Evolutionary conservation across 2,329 filamentous ascomycete species (phyloP).

Genomic region (Aspergillus melleus): DNA sequence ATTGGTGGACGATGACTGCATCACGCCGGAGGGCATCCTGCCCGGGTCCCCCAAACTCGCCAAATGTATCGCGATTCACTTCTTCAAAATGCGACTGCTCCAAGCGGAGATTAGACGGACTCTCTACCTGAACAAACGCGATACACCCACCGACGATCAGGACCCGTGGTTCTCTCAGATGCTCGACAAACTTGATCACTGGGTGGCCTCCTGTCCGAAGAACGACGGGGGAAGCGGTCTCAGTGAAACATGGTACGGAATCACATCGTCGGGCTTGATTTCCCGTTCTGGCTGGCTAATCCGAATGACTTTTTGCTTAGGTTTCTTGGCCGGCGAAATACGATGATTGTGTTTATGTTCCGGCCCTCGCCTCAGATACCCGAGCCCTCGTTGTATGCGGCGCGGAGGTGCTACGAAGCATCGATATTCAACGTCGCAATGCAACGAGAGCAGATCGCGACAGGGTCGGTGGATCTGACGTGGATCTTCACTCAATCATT

Average conservation of each 20-base stretch:
- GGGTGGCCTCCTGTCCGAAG: conserved; percentile 75
- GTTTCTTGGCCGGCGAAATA: conserved; percentile 72
- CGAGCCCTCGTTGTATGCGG: conserved; percentile 76
- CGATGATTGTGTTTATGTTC: conserved; percentile 84
- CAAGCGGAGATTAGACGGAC: conserved; percentile 85
- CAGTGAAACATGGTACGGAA: conserved; percentile 74
- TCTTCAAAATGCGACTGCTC: conserved; percentile 84
- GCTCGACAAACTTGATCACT: conserved; percentile 73
- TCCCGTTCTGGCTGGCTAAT: background rate
- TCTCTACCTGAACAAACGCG: conserved; percentile 80
- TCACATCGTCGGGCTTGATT: conserved; percentile 5
- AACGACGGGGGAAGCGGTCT: conserved; percentile 68
- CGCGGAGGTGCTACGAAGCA: conserved; percentile 78
- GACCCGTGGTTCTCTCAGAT: conserved; percentile 87
- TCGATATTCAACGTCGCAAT: conserved; percentile 79
- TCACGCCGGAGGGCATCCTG: conserved; percentile 73
- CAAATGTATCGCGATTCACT: conserved; percentile 88
- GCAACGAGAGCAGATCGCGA: conserved; percentile 76
- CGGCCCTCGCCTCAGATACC: conserved; percentile 91
- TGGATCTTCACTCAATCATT: conserved; percentile 91
- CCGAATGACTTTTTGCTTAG: conserved; percentile 31
- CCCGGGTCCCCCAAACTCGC: conserved; percentile 70
- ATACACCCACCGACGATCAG: conserved; percentile 72
- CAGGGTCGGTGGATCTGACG: conserved; percentile 76
- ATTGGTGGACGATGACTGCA: conserved; percentile 77